Percentiles rank a stretch among this genome's conserved stretches.
Evolutionary conservation across 768 basidiomycete genomes (phyloP).

Genomic region (Kwoniella sp.): DNA sequence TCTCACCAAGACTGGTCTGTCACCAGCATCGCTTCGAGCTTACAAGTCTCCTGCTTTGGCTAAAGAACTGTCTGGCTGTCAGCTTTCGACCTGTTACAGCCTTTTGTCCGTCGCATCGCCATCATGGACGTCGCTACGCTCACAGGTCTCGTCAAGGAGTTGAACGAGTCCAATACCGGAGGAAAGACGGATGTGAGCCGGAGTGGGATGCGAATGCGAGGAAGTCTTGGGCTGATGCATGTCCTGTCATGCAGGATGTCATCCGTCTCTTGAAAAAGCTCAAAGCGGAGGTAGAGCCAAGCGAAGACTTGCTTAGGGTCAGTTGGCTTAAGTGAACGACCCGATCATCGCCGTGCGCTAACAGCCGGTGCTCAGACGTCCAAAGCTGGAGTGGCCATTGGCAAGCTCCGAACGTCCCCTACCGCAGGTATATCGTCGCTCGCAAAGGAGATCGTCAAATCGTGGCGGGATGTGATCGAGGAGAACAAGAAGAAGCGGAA

Average conservation of each 20-base stretch:
- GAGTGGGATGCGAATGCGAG: not conserved
- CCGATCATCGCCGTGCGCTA: too few species aligned
- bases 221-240: not conserved
- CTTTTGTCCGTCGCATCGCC: not conserved
- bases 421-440: slow-evolving; percentile 21
- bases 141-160: slow-evolving; percentile 25
- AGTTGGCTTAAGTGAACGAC: too few species aligned
- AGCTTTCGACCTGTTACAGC: not conserved
- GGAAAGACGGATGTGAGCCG: slow-evolving; percentile 34
- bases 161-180: slow-evolving; percentile 30
- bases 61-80: too few species aligned
- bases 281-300: slow-evolving; percentile 34
- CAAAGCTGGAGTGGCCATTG: slow-evolving; percentile 46
- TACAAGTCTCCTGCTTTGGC: too few species aligned
- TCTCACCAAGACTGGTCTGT: too few species aligned
- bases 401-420: slow-evolving; percentile 37
- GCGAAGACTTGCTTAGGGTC: slow-evolving; percentile 43
- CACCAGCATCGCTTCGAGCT: too few species aligned
- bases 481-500: slow-evolving; percentile 45
- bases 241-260: slow-evolving; percentile 26
- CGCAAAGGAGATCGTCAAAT: slow-evolving; percentile 44
- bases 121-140: slow-evolving; percentile 32
- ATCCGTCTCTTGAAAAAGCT: slow-evolving; percentile 35
- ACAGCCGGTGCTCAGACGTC: slow-evolving; percentile 31
- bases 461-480: slow-evolving; percentile 48